Conservation (phyloP, 1,284 basidiomycete species). For the Trametes versicolor region DNA sequence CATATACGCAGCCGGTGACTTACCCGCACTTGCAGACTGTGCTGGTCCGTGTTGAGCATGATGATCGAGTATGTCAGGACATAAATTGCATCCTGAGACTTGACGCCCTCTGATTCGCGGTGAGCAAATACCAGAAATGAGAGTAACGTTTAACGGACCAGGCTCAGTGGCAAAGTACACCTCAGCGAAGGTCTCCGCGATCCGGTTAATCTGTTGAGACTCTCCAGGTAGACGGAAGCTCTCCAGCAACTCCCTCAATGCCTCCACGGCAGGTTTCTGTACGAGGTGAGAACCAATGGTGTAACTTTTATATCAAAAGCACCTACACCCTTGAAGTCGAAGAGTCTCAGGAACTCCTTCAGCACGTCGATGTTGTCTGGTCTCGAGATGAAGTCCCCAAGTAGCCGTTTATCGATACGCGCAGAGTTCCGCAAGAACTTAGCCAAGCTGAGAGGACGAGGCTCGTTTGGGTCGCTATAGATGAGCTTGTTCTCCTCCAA, state of each 20-base stretch:
- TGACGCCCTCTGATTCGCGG: conserved; percentile 76
- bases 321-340: conserved; percentile 88
- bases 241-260: conserved; percentile 94
- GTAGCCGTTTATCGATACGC: conserved; percentile 90
- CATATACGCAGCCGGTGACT: conserved; percentile 40
- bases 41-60: conserved; percentile 98
- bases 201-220: conserved; percentile 92
- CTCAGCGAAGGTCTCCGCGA: conserved; percentile 95
- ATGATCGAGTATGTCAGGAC: conserved; percentile 97
- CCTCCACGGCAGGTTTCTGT: conserved; percentile 94
- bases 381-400: conserved; percentile 94
- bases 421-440: conserved; percentile 89
- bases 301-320: conserved; percentile 14
- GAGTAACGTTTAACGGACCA: conserved; percentile 53
- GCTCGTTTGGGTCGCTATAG: conserved; percentile 68
- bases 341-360: conserved; percentile 88
- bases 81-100: conserved; percentile 93
- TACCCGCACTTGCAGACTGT: conserved; percentile 95
- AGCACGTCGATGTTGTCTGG: conserved; percentile 90
- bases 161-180: conserved; percentile 90
- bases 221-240: conserved; percentile 97
- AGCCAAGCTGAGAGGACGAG: conserved; percentile 74
- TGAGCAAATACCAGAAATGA: not conserved
- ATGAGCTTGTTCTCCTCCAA: conserved; percentile 91
- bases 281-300: not conserved